A percentile compares a stretch with the other conserved stretches of the same genome.
phyloP scores from a whole-genome alignment of 306 rosid species.

The Begonia loranthoides region DNA sequence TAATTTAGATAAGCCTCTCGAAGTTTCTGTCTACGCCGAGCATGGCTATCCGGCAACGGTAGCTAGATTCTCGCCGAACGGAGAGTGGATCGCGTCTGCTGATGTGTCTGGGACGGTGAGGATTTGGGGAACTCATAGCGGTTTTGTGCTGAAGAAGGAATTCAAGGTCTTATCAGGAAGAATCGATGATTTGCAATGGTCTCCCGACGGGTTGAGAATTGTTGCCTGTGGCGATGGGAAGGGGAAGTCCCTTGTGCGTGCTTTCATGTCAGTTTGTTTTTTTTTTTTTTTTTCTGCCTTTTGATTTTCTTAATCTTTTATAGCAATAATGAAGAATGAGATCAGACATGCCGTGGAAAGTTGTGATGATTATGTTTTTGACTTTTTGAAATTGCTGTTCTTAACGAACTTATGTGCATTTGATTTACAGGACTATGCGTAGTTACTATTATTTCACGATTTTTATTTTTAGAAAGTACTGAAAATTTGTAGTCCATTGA shows the following conservation, averaged over 20 bases:
- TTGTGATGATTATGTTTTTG: too few relatives aligned
- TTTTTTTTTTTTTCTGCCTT: neutral
- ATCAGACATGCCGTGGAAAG: neutral
- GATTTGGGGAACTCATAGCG: conserved; percentile 85
- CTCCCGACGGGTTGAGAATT: conserved; percentile 80
- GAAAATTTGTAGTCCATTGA: too few relatives aligned
- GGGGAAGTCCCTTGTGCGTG: conserved; percentile 84
- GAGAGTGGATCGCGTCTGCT: conserved; percentile 91
- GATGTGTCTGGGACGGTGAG: conserved; percentile 75
- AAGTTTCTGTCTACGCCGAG: conserved; percentile 72
- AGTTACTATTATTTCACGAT: too few relatives aligned
- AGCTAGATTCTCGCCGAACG: conserved; percentile 83
- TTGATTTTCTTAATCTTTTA: neutral
- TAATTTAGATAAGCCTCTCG: conserved; percentile 65
- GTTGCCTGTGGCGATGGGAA: conserved; percentile 89
- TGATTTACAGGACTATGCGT: too few relatives aligned
- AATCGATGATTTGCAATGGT: conserved; percentile 98
- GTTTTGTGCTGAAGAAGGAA: conserved; percentile 82
- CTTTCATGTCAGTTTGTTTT: conserved; percentile 49
- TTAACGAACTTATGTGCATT: too few relatives aligned
- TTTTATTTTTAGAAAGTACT: too few relatives aligned
- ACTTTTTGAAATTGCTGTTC: too few relatives aligned
- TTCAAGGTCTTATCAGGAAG: conserved; percentile 72
- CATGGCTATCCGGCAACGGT: conserved; percentile 83
- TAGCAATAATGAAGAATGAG: neutral